Evolutionary conservation across 495 filamentous ascomycete species (phyloP), one percentile per base, ranked within the genome.

Genomic region (Tetracladium setigerum): DNA sequence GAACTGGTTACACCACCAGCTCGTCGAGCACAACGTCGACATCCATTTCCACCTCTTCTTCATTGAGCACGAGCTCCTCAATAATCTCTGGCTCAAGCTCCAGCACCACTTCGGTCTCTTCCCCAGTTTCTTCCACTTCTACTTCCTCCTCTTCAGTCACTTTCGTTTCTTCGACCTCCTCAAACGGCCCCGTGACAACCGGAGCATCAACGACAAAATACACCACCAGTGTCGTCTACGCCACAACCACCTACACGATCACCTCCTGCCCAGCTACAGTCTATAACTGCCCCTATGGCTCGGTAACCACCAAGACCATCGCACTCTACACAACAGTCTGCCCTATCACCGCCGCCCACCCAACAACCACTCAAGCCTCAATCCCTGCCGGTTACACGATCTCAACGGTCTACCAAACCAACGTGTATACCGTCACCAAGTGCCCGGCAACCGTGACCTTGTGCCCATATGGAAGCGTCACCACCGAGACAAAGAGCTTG

Each of bases 231-330:
- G 80, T 77, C 15, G 62, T 79, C 22, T 78, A 72, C 62, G 65
- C 67, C 12, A 83, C 80, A 22, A 74, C 61, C 37, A 61, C 67
- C 49, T 62, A 71, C 52, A 80, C 78, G 1, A 68, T 80, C 57
- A 79, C 72, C 6, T 68, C 68, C 57, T 83, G 78, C 56, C 69
- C 71, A 0, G 53, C 77, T 2, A 73, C 62, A 6, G 74, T 81
- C 5, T 73, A 70, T 10, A 60, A 78, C 62, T 82, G 79, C 67
- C 76, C 77, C 2, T 70, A 61, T 30, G 66, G 62, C 49, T 46
- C 44, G 18, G 65, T 71, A 6, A 59, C 60, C 8, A 70, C 67
- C 40, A 53, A 64, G 40, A 64, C 54, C 7, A 46, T 69, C 17
- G 59, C 67, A 9, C 24, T 62, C 16, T 62, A 61, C 31, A 69